phyloP scores from a whole-genome alignment of 108 stramenopile genomes.

The Aurantiochytrium sp. region DNA sequence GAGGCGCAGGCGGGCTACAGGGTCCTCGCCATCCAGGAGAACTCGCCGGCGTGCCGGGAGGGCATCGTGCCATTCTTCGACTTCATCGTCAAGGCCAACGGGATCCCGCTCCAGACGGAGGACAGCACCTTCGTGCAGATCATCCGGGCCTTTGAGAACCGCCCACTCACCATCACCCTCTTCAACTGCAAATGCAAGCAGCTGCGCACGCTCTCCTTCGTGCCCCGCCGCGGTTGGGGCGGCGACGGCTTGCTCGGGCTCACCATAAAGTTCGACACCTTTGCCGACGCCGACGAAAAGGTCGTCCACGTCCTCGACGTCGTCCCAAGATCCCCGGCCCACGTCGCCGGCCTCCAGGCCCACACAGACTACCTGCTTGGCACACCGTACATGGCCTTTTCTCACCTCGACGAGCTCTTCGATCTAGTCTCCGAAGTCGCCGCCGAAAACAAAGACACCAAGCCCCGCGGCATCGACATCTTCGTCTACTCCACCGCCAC shows the following conservation, averaged over 20 bases:
- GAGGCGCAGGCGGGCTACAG: conserved; percentile 65
- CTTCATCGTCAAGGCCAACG: conserved; percentile 74
- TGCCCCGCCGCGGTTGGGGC: conserved; percentile 76
- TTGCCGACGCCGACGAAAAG: conserved; percentile 75
- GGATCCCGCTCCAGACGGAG: neutral
- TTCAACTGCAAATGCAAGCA: conserved; percentile 78
- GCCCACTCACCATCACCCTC: conserved; percentile 47
- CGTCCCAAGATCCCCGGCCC: conserved; percentile 44
- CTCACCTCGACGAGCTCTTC: neutral
- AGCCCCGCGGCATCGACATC: neutral
- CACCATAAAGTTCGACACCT: conserved; percentile 88
- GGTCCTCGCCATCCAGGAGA: conserved; percentile 87
- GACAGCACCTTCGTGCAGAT: conserved; percentile 35
- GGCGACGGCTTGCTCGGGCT: conserved; percentile 89
- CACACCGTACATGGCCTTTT: conserved; percentile 30
- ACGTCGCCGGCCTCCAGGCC: conserved; percentile 49
- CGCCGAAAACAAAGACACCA: neutral
- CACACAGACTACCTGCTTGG: conserved; percentile 53
- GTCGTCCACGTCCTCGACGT: conserved; percentile 71
- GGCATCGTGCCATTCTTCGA: conserved; percentile 91
- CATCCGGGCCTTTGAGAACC: conserved; percentile 14
- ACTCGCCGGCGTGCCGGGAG: conserved; percentile 76
- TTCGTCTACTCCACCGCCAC: conserved; percentile 19
- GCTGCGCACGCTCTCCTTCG: conserved; percentile 68
- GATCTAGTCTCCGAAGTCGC: conserved; percentile 22